Conservation (phyloP, 106 monocot genomes). For the Dendrobium huoshanense region DNA sequence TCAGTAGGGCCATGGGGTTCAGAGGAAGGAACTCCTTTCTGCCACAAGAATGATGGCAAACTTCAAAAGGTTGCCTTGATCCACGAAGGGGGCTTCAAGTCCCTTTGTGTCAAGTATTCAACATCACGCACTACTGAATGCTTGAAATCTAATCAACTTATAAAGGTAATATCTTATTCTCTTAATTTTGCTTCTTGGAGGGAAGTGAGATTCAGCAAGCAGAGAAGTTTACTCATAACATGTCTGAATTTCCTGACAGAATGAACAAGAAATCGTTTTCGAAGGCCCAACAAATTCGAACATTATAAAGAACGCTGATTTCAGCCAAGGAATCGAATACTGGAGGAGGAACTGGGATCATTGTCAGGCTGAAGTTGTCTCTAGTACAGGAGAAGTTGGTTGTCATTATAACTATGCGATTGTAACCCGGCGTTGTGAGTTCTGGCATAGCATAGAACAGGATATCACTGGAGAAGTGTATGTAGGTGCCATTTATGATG, state of each 20-base stretch:
- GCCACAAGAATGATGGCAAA: neutral
- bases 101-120: neutral
- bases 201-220: too few species aligned
- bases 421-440: neutral
- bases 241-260: neutral
- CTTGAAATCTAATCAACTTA: neutral
- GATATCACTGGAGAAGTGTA: neutral
- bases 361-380: neutral
- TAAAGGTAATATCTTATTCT: neutral
- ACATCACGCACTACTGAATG: neutral
- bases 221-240: neutral
- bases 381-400: neutral
- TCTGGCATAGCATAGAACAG: neutral
- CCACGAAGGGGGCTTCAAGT: neutral
- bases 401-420: neutral
- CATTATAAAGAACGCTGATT: neutral
- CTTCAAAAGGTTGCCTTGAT: neutral
- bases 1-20: neutral
- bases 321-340: neutral
- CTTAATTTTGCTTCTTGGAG: too few species aligned
- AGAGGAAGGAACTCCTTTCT: neutral
- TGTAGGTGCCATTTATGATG: neutral
- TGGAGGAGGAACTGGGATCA: neutral
- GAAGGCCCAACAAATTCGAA: neutral
- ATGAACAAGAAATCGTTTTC: neutral